A percentile compares a stretch with the other conserved stretches of the same genome.
Conservation (phyloP, 2,329 filamentous ascomycete genomes). For the Ambrosiella cleistominuta region DNA sequence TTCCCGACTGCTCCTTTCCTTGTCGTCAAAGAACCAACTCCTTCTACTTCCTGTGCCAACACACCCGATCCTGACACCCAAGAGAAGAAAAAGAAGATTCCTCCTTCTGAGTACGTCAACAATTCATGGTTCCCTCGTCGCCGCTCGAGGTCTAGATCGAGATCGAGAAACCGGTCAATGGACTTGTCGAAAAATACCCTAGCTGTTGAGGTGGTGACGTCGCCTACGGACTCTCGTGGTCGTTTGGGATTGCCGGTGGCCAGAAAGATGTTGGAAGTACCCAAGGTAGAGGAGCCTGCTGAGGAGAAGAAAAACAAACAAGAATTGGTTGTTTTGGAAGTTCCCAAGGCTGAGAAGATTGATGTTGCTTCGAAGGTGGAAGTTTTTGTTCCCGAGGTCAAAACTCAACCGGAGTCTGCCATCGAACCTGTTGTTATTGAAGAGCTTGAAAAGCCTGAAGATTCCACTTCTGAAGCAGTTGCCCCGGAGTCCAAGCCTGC, state of each 20-base stretch:
- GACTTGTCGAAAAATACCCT: background rate
- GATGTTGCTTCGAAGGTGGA: too few species aligned
- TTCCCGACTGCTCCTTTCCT: slow-evolving; percentile 5
- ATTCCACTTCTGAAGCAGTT: too few species aligned
- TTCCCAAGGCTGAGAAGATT: background rate
- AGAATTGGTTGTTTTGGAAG: background rate
- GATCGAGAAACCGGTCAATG: background rate
- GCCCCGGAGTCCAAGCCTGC: too few species aligned
- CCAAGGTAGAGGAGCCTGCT: background rate
- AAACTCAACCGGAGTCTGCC: background rate
- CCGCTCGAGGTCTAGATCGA: slow-evolving; percentile 3
- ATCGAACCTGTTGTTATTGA: background rate
- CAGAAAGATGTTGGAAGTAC: background rate
- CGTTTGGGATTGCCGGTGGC: slow-evolving; percentile 2
- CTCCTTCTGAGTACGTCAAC: slow-evolving; percentile 7
- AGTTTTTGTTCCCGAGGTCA: too few species aligned
- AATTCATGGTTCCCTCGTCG: slow-evolving; percentile 10
- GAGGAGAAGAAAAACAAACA: background rate
- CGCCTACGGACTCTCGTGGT: slow-evolving; percentile 6
- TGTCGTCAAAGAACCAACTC: slow-evolving; percentile 11
- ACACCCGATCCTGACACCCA: background rate
- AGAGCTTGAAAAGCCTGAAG: background rate
- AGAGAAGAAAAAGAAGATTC: background rate
- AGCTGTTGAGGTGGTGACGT: slow-evolving; percentile 1
- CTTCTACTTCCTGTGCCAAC: slow-evolving; percentile 7